phyloP scores from a whole-genome alignment of 768 basidiomycete species.

The Auricularia sp. region DNA sequence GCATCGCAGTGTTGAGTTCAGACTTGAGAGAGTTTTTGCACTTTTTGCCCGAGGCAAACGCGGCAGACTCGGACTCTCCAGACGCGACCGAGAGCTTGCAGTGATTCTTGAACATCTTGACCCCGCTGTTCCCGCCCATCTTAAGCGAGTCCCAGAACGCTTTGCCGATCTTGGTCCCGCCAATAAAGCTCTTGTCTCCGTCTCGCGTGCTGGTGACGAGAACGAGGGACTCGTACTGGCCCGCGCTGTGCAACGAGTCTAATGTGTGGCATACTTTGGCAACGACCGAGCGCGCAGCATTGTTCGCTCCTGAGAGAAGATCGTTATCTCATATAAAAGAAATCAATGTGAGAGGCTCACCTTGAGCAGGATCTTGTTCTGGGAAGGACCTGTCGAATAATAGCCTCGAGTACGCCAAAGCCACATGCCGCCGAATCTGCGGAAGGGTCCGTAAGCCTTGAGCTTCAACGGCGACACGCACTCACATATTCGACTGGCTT shows the following conservation, averaged over 20 bases:
- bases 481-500: not conserved
- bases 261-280: not conserved
- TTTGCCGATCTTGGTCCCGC: constrained; percentile 1
- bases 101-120: not conserved
- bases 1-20: not conserved
- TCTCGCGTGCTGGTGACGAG: not conserved
- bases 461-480: not conserved
- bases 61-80: not conserved
- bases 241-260: not conserved
- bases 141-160: constrained; percentile 1
- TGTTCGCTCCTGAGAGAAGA: not conserved
- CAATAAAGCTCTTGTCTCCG: not conserved
- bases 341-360: not conserved
- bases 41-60: not conserved
- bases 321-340: too few relatives aligned
- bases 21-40: not conserved
- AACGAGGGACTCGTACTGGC: not conserved
- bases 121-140: not conserved
- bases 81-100: not conserved
- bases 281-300: not conserved
- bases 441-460: not conserved
- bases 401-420: not conserved
- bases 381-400: not conserved
- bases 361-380: not conserved
- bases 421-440: constrained; percentile 1